Base-by-base conservation (phyloP, 2,329 filamentous ascomycete species). In the Fusarium sulawesiense region DNA sequence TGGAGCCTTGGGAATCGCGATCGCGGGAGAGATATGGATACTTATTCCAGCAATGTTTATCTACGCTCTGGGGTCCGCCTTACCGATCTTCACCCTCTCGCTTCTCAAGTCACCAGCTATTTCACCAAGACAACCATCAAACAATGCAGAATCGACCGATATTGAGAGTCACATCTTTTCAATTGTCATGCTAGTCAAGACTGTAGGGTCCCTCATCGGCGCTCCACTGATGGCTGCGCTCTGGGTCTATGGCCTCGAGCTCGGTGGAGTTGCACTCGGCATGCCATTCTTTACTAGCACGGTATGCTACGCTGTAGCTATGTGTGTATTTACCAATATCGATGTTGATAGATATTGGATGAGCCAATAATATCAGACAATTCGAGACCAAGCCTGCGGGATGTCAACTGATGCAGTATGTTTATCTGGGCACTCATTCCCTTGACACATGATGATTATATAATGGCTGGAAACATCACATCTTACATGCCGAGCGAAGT, bases 121-220 rank as follows among this genome's bases (percentile, higher is more conserved):
- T 18, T 77, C 66, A 18, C 57, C 69, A 14, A 47, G 40, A 1
- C 56, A 66, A 10, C 25, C 27, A 2, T 51, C 58, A 7, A 40
- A 56, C 41, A 32, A 21, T 8, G 6, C 21, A 10, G 47, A 61
- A 20, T 37, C 41, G 56, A 59, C 42, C 1, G 77, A 80, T 16
- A 71, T 78, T 0, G 81, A 83, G 29, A 78, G 77, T 7, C 82
- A 83, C 30, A 76, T 85, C 3, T 85, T 85, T 60, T 83, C 84
- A 4, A 80, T 86, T n/a, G 83, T 84, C 16, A 86, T 86, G 83
- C 77, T 86, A 69, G 78, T 84, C 3, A 84, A 84, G 74, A 84
- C 83, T 0, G 75, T 82, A 1, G 84, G 84, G 6, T 83, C 83
- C 9, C 76, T 86, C 12, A 60, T 86, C 0, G 84, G 84, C 0